Base-by-base conservation (phyloP, 2,329 filamentous ascomycete genomes). In the Drechslerella stenobrocha region DNA sequence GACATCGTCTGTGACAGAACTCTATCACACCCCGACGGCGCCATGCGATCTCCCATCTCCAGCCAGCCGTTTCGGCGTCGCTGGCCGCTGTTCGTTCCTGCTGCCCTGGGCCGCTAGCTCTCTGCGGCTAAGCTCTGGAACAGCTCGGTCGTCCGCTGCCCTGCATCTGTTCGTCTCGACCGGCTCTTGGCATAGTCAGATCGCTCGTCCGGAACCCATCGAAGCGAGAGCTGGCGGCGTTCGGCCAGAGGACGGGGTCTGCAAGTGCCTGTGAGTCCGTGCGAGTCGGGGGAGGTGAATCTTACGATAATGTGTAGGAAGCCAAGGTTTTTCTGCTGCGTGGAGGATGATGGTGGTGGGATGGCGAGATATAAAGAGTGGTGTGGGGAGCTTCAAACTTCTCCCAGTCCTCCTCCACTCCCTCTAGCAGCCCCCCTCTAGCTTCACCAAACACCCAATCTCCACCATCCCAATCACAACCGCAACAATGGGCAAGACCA, bases 401-500 rank as follows among this genome's bases (percentile, higher is more conserved):
- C 15, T 30, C 22, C 32, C 34, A 37, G 15, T 28, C 42, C 47
- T 40, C 34, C 57, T 53, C 44, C 46, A 35, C 48, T 35, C 47
- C 35, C 42, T 23, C 13, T 48, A 35, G 9, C 40, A 44, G 11
- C 48, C 30, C 22, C 18, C 51, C 2, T 35, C 35, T 44, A 44
- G n/a, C 20, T 23, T 26, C 51, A 32, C 44, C 13, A 7, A 44
- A 52, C 30, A 35, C n/a, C 11, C 42, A 13, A 22, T 11, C 9
- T 24, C 20, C 4, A 22, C 40, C 51, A 66, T 53, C 44, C 47
- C 18, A 37, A 48, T 56, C 44, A n/a, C 1, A 22, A 44, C 34
- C 18, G 6, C 34, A 32, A 66, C 56, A 58, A 66, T 66, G 60
- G 48, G 47, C 15, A 85, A 85, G 72, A 87, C 87, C 51, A 91